phyloP scores from a whole-genome alignment of 768 basidiomycete species.

The Mycena rosella region DNA sequence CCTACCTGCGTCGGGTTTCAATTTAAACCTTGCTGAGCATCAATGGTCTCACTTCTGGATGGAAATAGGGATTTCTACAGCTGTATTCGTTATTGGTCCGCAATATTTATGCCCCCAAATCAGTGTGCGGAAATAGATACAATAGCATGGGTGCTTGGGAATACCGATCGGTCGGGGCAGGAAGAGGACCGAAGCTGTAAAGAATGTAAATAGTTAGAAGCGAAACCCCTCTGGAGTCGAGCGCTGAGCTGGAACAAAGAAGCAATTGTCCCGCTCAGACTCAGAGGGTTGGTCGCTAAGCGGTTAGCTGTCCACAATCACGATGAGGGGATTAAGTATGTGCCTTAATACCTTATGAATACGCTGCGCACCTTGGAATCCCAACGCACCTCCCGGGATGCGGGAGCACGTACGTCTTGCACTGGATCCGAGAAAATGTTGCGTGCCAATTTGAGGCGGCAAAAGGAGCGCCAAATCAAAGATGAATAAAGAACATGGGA shows the following conservation, averaged over 20 bases:
- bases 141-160: constrained; percentile 6
- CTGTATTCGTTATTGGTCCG: no score
- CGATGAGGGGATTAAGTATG: no score
- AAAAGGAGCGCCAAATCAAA: no score
- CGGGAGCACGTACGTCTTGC: no score
- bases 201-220: constrained; percentile 4
- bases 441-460: no score
- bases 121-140: constrained; percentile 9
- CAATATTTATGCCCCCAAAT: constrained; percentile 11
- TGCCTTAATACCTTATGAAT: no score
- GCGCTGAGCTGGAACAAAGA: constrained; percentile 2
- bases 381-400: no score
- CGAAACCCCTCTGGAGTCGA: neutral
- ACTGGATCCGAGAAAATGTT: no score
- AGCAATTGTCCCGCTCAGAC: constrained; percentile 4
- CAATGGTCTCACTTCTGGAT: neutral
- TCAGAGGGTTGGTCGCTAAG: neutral
- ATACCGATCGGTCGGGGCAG: neutral
- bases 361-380: no score
- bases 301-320: no score
- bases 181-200: neutral
- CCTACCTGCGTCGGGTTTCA: no score
- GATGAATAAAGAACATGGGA: no score
- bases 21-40: constrained; percentile 1
- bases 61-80: neutral